These are phyloP conservation scores for Canna indica DNA, from an alignment of 176 grass and related monocot species.

Conservation along the genomic window DNA sequence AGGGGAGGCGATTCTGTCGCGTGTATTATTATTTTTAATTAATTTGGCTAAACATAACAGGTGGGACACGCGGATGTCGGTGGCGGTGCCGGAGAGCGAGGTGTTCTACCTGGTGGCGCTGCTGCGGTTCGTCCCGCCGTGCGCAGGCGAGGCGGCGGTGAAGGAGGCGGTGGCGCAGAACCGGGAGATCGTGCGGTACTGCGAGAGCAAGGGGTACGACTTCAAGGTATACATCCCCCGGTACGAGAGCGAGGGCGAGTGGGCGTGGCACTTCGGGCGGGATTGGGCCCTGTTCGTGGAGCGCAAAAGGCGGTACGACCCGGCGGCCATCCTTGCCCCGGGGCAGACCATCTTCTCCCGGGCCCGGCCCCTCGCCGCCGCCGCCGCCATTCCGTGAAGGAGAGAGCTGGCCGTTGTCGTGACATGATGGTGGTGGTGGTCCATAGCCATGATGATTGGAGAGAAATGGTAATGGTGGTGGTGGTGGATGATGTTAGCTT, in stretches of 20 bases:
- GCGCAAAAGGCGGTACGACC: constrained; percentile 65
- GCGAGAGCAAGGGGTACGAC: constrained; percentile 63
- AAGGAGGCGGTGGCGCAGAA: constrained; percentile 70
- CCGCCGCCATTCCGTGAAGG: not conserved
- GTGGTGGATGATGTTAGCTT: constrained; percentile 5
- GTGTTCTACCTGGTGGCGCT: constrained; percentile 96
- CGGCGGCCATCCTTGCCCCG: constrained; percentile 54
- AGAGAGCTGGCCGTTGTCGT: not conserved
- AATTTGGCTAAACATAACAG: too few species aligned
- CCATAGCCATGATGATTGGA: not conserved
- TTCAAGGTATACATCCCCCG: constrained; percentile 83
- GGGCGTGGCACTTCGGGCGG: constrained; percentile 61
- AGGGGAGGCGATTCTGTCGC: too few species aligned
- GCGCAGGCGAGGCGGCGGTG: constrained; percentile 30
- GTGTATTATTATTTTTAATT: too few species aligned
- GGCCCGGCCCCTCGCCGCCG: not conserved
- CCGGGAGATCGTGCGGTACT: constrained; percentile 35
- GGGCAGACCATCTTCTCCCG: constrained; percentile 78
- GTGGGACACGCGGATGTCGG: constrained; percentile 82
- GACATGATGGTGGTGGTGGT: not conserved
- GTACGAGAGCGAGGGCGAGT: constrained; percentile 43
- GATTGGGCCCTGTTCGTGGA: constrained; percentile 58
- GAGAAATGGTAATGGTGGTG: not conserved
- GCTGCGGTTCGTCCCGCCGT: constrained; percentile 52
- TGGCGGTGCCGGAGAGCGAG: constrained; percentile 56